Conservation (phyloP, 2,329 filamentous ascomycete species). For the Ceratocystis harringtonii region DNA sequence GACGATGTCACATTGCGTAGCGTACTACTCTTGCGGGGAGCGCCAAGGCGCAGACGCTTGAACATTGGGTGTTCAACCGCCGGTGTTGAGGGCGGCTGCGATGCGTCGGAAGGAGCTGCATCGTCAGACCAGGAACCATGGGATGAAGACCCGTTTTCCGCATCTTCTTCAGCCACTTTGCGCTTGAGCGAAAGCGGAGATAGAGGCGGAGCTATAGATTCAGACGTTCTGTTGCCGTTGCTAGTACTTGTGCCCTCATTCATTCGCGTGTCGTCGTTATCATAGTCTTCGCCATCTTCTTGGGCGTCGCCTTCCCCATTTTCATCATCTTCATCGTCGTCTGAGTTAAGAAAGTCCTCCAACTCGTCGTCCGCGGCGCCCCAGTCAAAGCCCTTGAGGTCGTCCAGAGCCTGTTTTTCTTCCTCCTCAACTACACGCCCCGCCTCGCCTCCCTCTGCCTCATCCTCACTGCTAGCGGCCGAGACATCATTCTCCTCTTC, state of each 20-base stretch:
- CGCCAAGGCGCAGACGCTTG: slow-evolving; percentile 9
- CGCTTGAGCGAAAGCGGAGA: slow-evolving; percentile 16
- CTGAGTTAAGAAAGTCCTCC: slow-evolving; percentile 52
- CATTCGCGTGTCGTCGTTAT: slow-evolving; percentile 18
- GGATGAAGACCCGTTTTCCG: slow-evolving; percentile 18
- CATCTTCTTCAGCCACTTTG: slow-evolving; percentile 18
- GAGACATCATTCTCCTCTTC: slow-evolving; percentile 23
- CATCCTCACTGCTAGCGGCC: not conserved
- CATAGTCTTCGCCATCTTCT: slow-evolving; percentile 17
- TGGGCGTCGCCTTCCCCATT: slow-evolving; percentile 17
- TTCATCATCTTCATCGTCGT: slow-evolving; percentile 26
- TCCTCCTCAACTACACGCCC: slow-evolving; percentile 27
- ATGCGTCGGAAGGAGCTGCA: slow-evolving; percentile 18
- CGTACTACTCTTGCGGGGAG: slow-evolving; percentile 27
- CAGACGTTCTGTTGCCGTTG: slow-evolving; percentile 8
- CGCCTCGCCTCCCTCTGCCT: slow-evolving; percentile 25
- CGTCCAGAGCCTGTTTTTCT: slow-evolving; percentile 38
- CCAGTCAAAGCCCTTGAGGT: slow-evolving; percentile 45
- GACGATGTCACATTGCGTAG: slow-evolving; percentile 25
- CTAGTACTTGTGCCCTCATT: not conserved
- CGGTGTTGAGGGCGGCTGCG: slow-evolving; percentile 25
- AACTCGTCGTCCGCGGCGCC: slow-evolving; percentile 55
- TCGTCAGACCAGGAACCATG: slow-evolving; percentile 18
- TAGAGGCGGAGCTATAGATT: not conserved
- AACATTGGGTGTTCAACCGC: slow-evolving; percentile 16